Evolutionary conservation across 2,329 filamentous ascomycete genomes (phyloP).

Genomic region (Ophiostoma himal-ulmi): DNA sequence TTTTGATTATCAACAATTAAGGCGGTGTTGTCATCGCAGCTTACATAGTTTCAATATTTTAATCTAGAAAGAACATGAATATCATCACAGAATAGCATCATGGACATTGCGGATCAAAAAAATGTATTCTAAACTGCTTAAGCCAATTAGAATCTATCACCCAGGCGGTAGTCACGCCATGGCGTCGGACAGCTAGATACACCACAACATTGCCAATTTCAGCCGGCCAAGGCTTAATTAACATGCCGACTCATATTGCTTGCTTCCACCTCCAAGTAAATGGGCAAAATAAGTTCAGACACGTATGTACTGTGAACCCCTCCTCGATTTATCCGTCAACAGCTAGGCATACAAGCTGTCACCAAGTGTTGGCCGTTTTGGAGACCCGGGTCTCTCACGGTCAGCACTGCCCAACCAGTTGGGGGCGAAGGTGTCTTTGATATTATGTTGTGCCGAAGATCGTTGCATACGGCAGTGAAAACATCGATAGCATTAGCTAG

Average conservation of each 20-base stretch:
- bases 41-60: background rate
- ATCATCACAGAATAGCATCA: background rate
- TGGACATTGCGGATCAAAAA: background rate
- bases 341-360: background rate
- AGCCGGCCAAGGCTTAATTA: background rate
- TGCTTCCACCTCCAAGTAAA: background rate
- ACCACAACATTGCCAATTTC: background rate
- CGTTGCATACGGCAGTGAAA: background rate
- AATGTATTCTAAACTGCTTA: background rate
- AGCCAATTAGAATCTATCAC: background rate
- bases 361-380: background rate
- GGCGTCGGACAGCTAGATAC: background rate
- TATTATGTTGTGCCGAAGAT: background rate
- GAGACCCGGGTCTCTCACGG: background rate
- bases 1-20: no score
- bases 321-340: background rate
- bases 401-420: constrained; percentile 1
- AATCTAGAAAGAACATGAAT: background rate
- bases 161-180: background rate
- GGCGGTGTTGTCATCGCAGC: background rate
- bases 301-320: background rate
- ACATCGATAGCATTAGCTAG: background rate
- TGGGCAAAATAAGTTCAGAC: background rate
- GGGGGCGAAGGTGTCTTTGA: background rate
- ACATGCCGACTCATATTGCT: background rate